A percentile compares a stretch with the other conserved stretches of the same genome.
phyloP scores from a whole-genome alignment of 208 protist genomes.

The Trypanosoma melophagium region DNA sequence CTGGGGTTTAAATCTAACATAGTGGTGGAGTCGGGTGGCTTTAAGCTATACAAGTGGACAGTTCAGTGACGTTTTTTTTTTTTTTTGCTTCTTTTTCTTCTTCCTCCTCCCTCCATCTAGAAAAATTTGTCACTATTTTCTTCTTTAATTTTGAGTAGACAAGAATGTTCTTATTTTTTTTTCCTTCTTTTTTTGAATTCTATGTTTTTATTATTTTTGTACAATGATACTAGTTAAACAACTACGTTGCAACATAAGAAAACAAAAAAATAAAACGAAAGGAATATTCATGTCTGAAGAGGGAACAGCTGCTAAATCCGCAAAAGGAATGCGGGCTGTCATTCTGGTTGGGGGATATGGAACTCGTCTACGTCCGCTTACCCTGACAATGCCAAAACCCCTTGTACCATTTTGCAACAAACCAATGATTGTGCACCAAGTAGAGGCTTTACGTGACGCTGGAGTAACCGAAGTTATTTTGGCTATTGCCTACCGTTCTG shows the following conservation, averaged over 20 bases:
- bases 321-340: constrained; percentile 93
- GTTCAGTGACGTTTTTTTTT: constrained; percentile 24
- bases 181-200: neutral
- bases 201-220: neutral
- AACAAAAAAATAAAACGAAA: neutral
- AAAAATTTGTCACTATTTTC: neutral
- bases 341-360: constrained; percentile 97
- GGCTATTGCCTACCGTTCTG: constrained; percentile 95
- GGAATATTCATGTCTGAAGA: constrained; percentile 9
- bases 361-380: constrained; percentile 96
- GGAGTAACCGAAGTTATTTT: constrained; percentile 95
- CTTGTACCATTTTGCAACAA: constrained; percentile 98
- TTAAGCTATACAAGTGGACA: constrained; percentile 42
- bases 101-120: constrained; percentile 15
- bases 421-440: constrained; percentile 97
- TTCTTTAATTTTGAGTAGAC: neutral
- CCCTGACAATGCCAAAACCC: constrained; percentile 96
- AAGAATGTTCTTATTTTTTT: neutral
- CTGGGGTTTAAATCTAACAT: constrained; percentile 32
- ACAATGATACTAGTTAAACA: neutral
- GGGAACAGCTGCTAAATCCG: neutral
- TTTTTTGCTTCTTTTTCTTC: constrained; percentile 17
- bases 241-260: neutral
- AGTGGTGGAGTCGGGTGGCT: constrained; percentile 20
- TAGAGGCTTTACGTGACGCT: constrained; percentile 94